Percentiles rank a stretch among this genome's conserved stretches.
Evolutionary conservation across 2,329 filamentous ascomycete genomes (phyloP).

Genomic region (Chaetomium olivaceum): DNA sequence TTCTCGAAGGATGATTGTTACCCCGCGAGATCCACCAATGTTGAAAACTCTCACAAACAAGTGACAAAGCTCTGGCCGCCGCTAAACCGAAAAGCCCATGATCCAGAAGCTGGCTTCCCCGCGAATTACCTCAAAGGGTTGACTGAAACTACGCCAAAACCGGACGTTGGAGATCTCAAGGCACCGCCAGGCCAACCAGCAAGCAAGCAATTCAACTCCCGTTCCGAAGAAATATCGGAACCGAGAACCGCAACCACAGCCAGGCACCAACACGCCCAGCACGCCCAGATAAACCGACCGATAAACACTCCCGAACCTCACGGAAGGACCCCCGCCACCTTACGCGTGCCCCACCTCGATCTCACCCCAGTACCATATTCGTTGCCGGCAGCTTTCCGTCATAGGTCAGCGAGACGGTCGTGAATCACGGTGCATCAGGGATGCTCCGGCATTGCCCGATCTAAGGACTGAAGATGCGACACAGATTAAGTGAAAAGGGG

Average conservation of each 20-base stretch:
- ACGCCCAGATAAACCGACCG: neutral
- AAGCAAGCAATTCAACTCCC: constrained; percentile 7
- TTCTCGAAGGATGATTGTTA: constrained; percentile 26
- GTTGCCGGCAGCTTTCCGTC: constrained; percentile 31
- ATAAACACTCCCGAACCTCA: neutral
- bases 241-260: neutral
- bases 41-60: constrained; percentile 28
- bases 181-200: constrained; percentile 4
- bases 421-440: constrained; percentile 11
- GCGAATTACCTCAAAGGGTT: constrained; percentile 17
- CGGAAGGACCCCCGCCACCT: constrained; percentile 4
- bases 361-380: constrained; percentile 22
- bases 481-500: neutral
- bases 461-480: neutral
- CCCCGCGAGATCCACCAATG: constrained; percentile 20
- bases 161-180: neutral
- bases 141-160: constrained; percentile 10
- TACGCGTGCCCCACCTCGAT: constrained; percentile 6
- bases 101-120: constrained; percentile 18
- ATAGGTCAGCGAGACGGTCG: constrained; percentile 24
- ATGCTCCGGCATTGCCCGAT: constrained; percentile 34
- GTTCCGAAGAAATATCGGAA: constrained; percentile 4
- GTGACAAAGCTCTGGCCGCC: constrained; percentile 27
- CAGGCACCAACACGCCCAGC: neutral
- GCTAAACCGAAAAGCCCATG: constrained; percentile 17